Conservation (phyloP, 2,329 filamentous ascomycete species). For the Colletotrichum sansevieriae region DNA sequence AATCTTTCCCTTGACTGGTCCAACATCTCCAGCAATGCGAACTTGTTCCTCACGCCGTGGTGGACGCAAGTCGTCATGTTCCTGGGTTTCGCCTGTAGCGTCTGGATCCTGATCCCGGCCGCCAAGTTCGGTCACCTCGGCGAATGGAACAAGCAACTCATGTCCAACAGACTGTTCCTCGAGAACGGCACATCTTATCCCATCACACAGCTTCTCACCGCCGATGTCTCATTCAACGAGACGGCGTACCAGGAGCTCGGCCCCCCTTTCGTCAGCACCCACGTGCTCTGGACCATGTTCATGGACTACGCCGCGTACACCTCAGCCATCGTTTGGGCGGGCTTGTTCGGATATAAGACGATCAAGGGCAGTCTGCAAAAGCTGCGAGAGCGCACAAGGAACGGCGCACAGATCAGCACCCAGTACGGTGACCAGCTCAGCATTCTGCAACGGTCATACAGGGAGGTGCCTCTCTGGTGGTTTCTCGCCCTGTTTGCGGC, state of each 20-base stretch:
- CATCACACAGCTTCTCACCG: slow-evolving; percentile 52
- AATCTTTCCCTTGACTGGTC: slow-evolving; percentile 70
- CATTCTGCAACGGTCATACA: slow-evolving; percentile 67
- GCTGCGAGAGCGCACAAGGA: slow-evolving; percentile 42
- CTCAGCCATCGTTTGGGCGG: slow-evolving; percentile 64
- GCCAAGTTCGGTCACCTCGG: slow-evolving; percentile 70
- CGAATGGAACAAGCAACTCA: slow-evolving; percentile 61
- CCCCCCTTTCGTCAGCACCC: slow-evolving; percentile 63
- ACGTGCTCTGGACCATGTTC: slow-evolving; percentile 37
- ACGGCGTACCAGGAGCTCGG: slow-evolving; percentile 69
- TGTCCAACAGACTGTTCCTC: slow-evolving; percentile 70
- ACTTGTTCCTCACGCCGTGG: slow-evolving; percentile 67
- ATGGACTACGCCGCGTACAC: slow-evolving; percentile 65
- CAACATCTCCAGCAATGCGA: slow-evolving; percentile 57
- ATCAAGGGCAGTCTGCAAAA: slow-evolving; percentile 55
- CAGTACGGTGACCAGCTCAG: slow-evolving; percentile 72
- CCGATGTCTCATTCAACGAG: slow-evolving; percentile 68
- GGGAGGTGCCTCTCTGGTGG: slow-evolving; percentile 72
- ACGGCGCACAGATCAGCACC: slow-evolving; percentile 60
- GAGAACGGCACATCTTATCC: slow-evolving; percentile 61
- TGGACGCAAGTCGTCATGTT: slow-evolving; percentile 65
- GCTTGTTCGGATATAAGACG: slow-evolving; percentile 54
- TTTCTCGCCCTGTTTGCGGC: slow-evolving; percentile 63
- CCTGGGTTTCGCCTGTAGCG: slow-evolving; percentile 65
- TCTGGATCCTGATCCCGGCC: slow-evolving; percentile 70